phyloP scores from a whole-genome alignment of 2,329 filamentous ascomycete species.

The Alternaria brassicicola region DNA sequence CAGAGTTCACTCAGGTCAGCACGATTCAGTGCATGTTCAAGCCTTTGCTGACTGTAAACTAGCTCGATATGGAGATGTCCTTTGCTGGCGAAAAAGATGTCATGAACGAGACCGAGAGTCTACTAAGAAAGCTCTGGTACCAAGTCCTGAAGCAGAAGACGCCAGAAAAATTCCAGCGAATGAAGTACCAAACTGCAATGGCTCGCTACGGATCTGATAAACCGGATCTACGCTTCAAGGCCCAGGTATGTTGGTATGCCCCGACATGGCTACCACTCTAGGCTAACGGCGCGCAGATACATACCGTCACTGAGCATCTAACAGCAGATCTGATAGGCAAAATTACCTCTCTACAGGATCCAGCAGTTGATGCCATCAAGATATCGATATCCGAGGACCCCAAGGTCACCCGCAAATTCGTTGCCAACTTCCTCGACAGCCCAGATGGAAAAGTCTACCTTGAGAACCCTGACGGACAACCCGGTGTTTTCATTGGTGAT shows the following conservation, averaged over 20 bases:
- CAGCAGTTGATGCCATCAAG: conserved; percentile 76
- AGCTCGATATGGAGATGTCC: conserved; percentile 93
- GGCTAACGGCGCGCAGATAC: conserved; percentile 59
- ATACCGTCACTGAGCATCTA: conserved; percentile 67
- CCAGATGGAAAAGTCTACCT: conserved; percentile 63
- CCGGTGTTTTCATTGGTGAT: conserved; percentile 79
- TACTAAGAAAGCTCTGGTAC: conserved; percentile 64
- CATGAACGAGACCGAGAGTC: conserved; percentile 62
- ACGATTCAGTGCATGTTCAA: not conserved
- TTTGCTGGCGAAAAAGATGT: conserved; percentile 77
- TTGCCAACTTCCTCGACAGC: conserved; percentile 73
- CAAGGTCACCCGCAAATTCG: conserved; percentile 64
- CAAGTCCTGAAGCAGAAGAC: conserved; percentile 54
- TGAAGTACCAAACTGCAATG: conserved; percentile 82
- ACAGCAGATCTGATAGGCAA: conserved; percentile 71
- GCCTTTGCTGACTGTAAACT: conserved; percentile 5
- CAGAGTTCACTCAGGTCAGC: conserved; percentile 88
- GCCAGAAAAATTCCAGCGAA: conserved; percentile 59
- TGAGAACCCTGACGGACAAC: conserved; percentile 75
- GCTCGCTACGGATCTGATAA: conserved; percentile 84
- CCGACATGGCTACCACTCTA: not conserved
- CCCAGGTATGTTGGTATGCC: conserved; percentile 55
- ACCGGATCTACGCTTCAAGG: conserved; percentile 80
- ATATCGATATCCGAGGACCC: conserved; percentile 64
- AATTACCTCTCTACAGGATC: conserved; percentile 71